These are phyloP conservation scores for Babesia caballi DNA, from an alignment of 169 alveolate genomes.

Conservation along the genomic window DNA sequence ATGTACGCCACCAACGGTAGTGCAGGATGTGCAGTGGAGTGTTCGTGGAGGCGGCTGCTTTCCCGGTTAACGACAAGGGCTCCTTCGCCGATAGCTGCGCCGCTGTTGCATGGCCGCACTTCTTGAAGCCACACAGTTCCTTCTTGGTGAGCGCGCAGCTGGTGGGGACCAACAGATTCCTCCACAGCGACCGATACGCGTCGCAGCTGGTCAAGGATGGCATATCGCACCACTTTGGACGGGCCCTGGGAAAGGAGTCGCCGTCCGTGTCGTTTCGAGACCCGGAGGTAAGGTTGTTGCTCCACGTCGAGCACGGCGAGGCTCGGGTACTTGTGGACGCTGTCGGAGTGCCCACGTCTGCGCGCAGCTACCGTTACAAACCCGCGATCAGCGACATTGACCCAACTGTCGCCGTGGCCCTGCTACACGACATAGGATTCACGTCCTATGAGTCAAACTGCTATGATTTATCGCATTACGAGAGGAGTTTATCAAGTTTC, in stretches of 20 bases:
- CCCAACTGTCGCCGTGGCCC: conserved; percentile 50
- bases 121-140: conserved; percentile 3
- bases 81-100: conserved; percentile 34
- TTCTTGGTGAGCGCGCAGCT: conserved; percentile 15
- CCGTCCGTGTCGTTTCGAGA: conserved; percentile 24
- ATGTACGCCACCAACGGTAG: neutral
- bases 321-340: conserved; percentile 48
- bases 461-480: conserved; percentile 12
- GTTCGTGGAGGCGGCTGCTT: conserved; percentile 41
- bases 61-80: conserved; percentile 27
- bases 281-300: conserved; percentile 34
- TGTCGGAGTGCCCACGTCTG: conserved; percentile 19
- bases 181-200: conserved; percentile 31
- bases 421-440: conserved; percentile 43
- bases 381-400: conserved; percentile 52
- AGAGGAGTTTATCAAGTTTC: too few species aligned
- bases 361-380: conserved; percentile 48
- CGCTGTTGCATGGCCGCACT: conserved; percentile 16
- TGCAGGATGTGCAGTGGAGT: conserved; percentile 30
- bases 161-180: neutral
- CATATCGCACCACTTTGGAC: conserved; percentile 26
- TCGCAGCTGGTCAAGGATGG: conserved; percentile 61
- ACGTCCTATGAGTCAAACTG: neutral
- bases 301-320: conserved; percentile 20
- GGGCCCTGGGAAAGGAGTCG: neutral